Evolutionary conservation across 2,329 filamentous ascomycete species (phyloP).

Genomic region (Scedosporium aurantiacum): DNA sequence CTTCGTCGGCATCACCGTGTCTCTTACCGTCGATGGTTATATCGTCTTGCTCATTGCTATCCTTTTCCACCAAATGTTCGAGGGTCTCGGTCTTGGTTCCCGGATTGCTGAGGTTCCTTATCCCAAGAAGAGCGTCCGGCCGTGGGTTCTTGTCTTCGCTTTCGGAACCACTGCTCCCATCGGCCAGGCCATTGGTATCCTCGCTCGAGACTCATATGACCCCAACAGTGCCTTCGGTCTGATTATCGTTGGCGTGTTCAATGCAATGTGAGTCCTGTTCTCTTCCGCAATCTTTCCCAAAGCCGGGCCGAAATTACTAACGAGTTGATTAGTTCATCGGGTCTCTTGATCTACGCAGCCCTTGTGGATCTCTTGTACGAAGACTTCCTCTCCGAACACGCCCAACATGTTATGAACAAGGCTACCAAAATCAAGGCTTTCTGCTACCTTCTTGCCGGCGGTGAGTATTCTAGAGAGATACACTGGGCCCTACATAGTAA

Average conservation of each 20-base stretch:
- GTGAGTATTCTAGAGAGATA: conserved; percentile 20
- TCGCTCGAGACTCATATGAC: conserved; percentile 46
- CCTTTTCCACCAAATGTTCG: conserved; percentile 60
- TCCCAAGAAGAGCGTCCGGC: conserved; percentile 41
- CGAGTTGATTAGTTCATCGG: conserved; percentile 35
- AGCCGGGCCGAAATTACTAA: conserved; percentile 4
- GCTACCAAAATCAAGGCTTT: conserved; percentile 45
- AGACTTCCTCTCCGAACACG: conserved; percentile 53
- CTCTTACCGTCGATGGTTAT: conserved; percentile 57
- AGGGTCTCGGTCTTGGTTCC: conserved; percentile 57
- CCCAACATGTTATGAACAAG: conserved; percentile 34
- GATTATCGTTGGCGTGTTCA: conserved; percentile 54
- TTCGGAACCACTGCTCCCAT: conserved; percentile 55
- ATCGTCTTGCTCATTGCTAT: conserved; percentile 57
- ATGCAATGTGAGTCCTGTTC: conserved; percentile 41
- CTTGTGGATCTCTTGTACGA: conserved; percentile 53
- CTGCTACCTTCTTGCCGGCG: conserved; percentile 36
- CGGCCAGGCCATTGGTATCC: conserved; percentile 52
- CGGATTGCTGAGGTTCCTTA: conserved; percentile 59
- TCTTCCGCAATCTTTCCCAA: conserved; percentile 4
- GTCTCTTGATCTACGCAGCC: conserved; percentile 50
- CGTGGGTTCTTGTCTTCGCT: conserved; percentile 50
- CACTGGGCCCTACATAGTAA: background rate
- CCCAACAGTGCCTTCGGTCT: conserved; percentile 52
- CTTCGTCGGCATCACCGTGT: conserved; percentile 64